A percentile compares a stretch with the other conserved stretches of the same genome.
phyloP scores from a whole-genome alignment of 1,139 yeast genomes.

The Yarrowia galli region DNA sequence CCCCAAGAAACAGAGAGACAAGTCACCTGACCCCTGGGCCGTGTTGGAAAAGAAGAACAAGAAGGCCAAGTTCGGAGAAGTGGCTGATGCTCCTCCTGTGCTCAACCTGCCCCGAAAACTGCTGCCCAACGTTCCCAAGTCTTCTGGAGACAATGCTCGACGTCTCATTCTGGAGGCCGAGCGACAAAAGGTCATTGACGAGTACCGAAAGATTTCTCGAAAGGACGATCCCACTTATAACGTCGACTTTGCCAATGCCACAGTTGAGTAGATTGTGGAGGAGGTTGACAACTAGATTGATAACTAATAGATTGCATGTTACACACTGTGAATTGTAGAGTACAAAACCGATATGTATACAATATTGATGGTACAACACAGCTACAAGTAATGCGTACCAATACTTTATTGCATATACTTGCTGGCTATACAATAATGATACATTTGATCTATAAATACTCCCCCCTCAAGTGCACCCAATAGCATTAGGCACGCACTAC shows the following conservation, averaged over 20 bases:
- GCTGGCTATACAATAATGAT: neutral
- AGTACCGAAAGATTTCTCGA: slow-evolving; percentile 49
- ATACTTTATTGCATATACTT: no score
- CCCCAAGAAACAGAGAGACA: slow-evolving; percentile 44
- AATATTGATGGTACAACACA: no score
- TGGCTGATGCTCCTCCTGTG: slow-evolving; percentile 54
- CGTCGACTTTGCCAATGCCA: slow-evolving; percentile 32
- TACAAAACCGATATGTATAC: no score
- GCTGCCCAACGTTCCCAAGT: slow-evolving; percentile 52
- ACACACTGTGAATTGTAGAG: no score
- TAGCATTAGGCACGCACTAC: no score
- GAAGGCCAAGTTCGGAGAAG: slow-evolving; percentile 54
- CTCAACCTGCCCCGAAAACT: slow-evolving; percentile 48
- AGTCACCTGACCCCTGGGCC: slow-evolving; percentile 55
- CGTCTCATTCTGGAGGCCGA: slow-evolving; percentile 52
- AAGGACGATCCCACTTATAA: slow-evolving; percentile 41
- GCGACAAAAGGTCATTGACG: slow-evolving; percentile 50
- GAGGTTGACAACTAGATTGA: neutral
- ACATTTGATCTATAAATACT: slow-evolving; percentile 21
- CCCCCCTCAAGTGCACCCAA: no score
- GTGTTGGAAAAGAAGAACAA: slow-evolving; percentile 46
- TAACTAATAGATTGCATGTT: slow-evolving; percentile 1
- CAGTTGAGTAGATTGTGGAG: neutral
- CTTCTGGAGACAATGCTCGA: slow-evolving; percentile 53
- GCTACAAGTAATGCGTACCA: no score